phyloP scores from a whole-genome alignment of 2,329 filamentous ascomycete species.

The Epichloe baconii region DNA sequence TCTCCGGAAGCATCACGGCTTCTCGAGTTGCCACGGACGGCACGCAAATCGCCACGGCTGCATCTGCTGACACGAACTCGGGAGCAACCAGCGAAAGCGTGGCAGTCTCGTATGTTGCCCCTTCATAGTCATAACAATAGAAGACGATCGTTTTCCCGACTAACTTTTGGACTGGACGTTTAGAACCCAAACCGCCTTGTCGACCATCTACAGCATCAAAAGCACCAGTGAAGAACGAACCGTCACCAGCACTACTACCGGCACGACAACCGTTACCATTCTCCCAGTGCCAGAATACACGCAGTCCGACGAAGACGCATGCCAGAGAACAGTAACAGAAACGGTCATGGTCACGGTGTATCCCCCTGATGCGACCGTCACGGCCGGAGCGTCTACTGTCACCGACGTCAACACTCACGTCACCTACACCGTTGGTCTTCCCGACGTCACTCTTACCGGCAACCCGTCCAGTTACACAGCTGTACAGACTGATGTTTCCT shows the following conservation, averaged over 20 bases:
- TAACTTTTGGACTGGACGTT: conserved; percentile 1
- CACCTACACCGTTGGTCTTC: conserved; percentile 11
- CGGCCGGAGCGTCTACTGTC: conserved; percentile 11
- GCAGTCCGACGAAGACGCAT: conserved; percentile 10
- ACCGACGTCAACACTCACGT: conserved; percentile 14
- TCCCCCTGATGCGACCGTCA: conserved; percentile 14
- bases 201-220: conserved; percentile 19
- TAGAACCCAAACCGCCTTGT: conserved; percentile 21
- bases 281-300: conserved; percentile 14
- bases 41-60: conserved; percentile 1
- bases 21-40: conserved; percentile 3
- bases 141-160: neutral
- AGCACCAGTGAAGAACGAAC: neutral
- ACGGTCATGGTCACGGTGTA: conserved; percentile 6
- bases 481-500: conserved; percentile 11
- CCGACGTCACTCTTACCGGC: conserved; percentile 17
- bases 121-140: no score
- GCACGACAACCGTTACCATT: conserved; percentile 12
- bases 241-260: conserved; percentile 11
- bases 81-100: conserved; percentile 12
- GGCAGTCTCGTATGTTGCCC: conserved; percentile 21
- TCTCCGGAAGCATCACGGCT: conserved; percentile 8
- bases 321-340: conserved; percentile 2
- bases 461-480: conserved; percentile 13
- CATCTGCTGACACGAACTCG: neutral